Evolutionary conservation across 2,329 filamentous ascomycete species (phyloP).

Genomic region (Teratosphaeria nubilosa): DNA sequence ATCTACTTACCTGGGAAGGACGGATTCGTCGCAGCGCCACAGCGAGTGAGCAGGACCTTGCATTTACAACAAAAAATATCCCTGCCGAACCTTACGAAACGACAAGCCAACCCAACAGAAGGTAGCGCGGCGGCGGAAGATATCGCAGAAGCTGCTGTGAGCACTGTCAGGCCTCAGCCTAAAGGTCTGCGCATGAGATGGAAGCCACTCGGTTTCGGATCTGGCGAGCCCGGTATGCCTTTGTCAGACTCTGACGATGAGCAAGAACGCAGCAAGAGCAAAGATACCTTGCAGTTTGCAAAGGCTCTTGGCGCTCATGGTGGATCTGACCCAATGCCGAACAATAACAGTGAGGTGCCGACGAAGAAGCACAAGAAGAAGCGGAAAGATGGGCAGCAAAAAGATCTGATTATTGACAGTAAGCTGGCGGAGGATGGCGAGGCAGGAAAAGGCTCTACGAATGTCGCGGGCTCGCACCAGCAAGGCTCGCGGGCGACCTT

Average conservation of each 20-base stretch:
- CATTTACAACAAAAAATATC: conserved; percentile 55
- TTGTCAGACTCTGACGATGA: conserved; percentile 36
- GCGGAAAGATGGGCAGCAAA: conserved; percentile 26
- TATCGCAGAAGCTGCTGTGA: conserved; percentile 40
- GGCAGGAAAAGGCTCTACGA: neutral
- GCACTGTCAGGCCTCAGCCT: conserved; percentile 53
- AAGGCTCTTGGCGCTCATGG: conserved; percentile 15
- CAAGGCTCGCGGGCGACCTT: conserved; percentile 7
- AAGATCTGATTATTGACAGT: conserved; percentile 23
- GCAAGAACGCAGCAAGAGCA: conserved; percentile 22
- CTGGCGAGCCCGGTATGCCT: conserved; percentile 32
- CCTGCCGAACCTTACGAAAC: conserved; percentile 35
- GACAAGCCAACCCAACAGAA: conserved; percentile 31
- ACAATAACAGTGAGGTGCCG: conserved; percentile 16
- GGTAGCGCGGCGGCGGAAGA: conserved; percentile 31
- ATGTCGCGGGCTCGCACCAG: neutral
- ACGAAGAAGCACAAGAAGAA: conserved; percentile 28
- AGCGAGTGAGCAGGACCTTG: conserved; percentile 48
- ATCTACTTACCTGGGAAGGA: conserved; percentile 16
- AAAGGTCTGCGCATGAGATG: conserved; percentile 57
- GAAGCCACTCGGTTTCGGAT: conserved; percentile 52
- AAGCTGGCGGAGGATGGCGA: conserved; percentile 4
- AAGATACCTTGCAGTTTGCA: conserved; percentile 15
- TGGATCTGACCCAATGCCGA: conserved; percentile 30
- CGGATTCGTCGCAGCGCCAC: conserved; percentile 28